Evolutionary conservation across 192 early-diverging fungal genomes (phyloP).

Genomic region (Allomyces macrogynus): DNA sequence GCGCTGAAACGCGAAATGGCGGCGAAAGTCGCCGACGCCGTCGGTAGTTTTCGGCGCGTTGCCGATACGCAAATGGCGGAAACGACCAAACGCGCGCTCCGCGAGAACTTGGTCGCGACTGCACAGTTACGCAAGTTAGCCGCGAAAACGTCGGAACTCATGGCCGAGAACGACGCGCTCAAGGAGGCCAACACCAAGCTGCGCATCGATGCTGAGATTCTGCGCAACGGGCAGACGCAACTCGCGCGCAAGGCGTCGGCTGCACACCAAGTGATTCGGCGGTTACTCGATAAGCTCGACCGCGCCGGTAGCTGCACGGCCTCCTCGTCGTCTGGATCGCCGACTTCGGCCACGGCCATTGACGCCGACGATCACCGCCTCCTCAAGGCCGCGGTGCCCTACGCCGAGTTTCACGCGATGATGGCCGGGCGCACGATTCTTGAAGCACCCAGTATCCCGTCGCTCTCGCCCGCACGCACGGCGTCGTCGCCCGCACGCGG

Average conservation of each 20-base stretch:
- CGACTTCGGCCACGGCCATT: background rate
- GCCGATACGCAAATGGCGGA: conserved; percentile 46
- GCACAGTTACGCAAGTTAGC: conserved; percentile 37
- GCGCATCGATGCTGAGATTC: background rate
- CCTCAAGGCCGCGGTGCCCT: background rate
- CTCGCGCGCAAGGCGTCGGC: background rate
- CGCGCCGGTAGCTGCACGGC: background rate
- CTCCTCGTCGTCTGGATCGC: no score
- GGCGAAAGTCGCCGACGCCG: conserved; percentile 36
- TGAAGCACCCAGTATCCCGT: no score
- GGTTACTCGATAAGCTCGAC: background rate
- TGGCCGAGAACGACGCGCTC: conserved; percentile 29
- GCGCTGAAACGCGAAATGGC: conserved; percentile 38
- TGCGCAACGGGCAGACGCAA: background rate
- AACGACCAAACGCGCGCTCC: conserved; percentile 39
- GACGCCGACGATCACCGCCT: background rate
- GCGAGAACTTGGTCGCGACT: conserved; percentile 38
- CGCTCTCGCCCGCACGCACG: no score
- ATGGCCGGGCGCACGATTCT: background rate
- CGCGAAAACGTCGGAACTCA: conserved; percentile 22
- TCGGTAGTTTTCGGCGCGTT: conserved; percentile 28
- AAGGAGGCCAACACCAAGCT: conserved; percentile 1
- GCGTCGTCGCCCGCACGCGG: background rate
- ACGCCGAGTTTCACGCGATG: background rate
- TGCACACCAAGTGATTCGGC: background rate